Percentiles rank a stretch among this genome's conserved stretches.
phyloP scores from a whole-genome alignment of 2,329 filamentous ascomycete genomes.

The Hymenoscyphus scutula region DNA sequence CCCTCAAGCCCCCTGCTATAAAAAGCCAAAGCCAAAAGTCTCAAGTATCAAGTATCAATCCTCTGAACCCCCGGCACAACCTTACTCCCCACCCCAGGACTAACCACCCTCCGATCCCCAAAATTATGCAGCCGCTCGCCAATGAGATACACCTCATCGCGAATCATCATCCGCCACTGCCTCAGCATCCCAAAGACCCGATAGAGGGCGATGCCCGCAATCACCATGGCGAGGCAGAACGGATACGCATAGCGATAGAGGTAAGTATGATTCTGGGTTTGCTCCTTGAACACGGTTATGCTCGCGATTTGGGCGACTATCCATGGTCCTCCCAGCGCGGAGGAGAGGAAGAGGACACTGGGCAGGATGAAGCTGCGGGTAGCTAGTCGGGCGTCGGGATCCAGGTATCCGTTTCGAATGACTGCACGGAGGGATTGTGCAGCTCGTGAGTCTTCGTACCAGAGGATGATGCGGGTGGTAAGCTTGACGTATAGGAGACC shows the following conservation, averaged over 20 bases:
- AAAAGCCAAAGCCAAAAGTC: too few relatives aligned
- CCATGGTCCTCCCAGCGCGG: constrained; percentile 65
- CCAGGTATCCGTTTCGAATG: constrained; percentile 70
- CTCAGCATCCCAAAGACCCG: constrained; percentile 61
- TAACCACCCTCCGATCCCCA: constrained; percentile 47
- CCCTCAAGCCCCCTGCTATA: too few relatives aligned
- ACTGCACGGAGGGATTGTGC: constrained; percentile 74
- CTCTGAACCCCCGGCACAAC: constrained; percentile 25
- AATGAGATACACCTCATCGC: constrained; percentile 94
- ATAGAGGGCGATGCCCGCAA: constrained; percentile 49
- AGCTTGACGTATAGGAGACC: constrained; percentile 89
- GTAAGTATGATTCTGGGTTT: constrained; percentile 31
- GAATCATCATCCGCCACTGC: constrained; percentile 75
- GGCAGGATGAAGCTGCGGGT: constrained; percentile 88
- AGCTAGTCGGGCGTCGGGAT: constrained; percentile 74
- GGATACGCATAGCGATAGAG: constrained; percentile 74
- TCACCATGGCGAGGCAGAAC: constrained; percentile 38
- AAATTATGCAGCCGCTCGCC: constrained; percentile 95
- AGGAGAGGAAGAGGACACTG: constrained; percentile 56
- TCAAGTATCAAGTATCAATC: constrained; percentile 29
- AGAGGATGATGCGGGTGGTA: constrained; percentile 64
- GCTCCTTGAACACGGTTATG: constrained; percentile 35
- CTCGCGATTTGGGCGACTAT: constrained; percentile 53
- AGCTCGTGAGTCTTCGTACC: constrained; percentile 67
- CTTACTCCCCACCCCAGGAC: constrained; percentile 13